Base-by-base conservation (phyloP, 768 basidiomycete species). In the Mycena kentingensis region DNA sequence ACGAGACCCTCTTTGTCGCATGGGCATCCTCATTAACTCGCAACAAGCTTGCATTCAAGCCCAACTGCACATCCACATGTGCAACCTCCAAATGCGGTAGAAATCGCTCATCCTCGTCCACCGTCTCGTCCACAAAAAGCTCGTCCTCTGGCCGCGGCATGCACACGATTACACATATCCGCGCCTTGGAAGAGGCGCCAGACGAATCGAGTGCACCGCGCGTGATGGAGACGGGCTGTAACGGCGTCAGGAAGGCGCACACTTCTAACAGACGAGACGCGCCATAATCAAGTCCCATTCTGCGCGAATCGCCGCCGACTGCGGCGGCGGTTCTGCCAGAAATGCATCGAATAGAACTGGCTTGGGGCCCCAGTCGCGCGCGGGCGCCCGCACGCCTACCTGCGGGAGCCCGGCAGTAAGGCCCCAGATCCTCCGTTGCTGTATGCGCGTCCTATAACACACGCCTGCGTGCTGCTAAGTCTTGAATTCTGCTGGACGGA, bases 271-370 rank as follows among this genome's bases (percentile, higher is more conserved):
- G 18, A 5, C 1, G 22, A 26, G 18, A 51, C 57, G 37, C 49
- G 51, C 57, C 52, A 46, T 54, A 25, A 58, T 50, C 25, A 35
- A 44, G 16, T 54, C 52, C 57, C 57, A 58, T 8, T 38, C 39
- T 26, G 28, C 35, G 2, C 15, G 18, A 44, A 32, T 54, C 22
- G 46, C 52, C 3, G 35, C 22, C 29, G 46, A 41, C 12, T 32
- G 21, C 4, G n/a, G n/a, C 31, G 31, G 31, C 8, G 31, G 31
- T 8, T 42, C 41, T n/a, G 22, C 11, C 22, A 58, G 45, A 29
- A 49, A 50, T 4, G 44, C 48, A 18, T 53, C 51, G 38, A 53
- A 58, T 5, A 58, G 51, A 3, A 5, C 24, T 3, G 56, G 56
- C 24, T 46, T 50, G 3, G 51, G 52, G 10, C 56, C 56, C 56